These are phyloP conservation scores for Pythium dissimile DNA, from an alignment of 352 stramenopile species.

Conservation along the genomic window DNA sequence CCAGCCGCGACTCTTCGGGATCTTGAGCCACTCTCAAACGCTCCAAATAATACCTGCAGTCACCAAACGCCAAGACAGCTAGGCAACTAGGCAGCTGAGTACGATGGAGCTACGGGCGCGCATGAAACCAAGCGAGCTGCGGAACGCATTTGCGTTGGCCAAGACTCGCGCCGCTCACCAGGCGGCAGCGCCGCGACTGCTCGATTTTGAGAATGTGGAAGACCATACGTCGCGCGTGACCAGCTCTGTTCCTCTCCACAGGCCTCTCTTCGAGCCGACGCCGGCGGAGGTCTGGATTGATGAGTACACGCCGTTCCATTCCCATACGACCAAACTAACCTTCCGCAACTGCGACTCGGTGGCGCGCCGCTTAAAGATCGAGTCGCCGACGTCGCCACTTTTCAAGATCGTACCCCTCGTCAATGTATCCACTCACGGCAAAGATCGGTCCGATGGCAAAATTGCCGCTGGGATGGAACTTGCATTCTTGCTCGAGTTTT, in stretches of 20 bases:
- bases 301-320: slow-evolving; percentile 90
- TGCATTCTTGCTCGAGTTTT: slow-evolving; percentile 89
- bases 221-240: slow-evolving; percentile 66
- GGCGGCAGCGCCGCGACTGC: slow-evolving; percentile 31
- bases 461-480: slow-evolving; percentile 94
- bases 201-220: slow-evolving; percentile 67
- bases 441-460: slow-evolving; percentile 57
- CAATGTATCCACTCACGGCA: slow-evolving; percentile 13
- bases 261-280: slow-evolving; percentile 84
- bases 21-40: too few species aligned
- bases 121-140: slow-evolving; percentile 68
- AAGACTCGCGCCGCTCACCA: slow-evolving; percentile 44
- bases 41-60: too few species aligned
- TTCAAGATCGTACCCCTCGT: slow-evolving; percentile 70
- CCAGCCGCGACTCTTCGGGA: background rate
- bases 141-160: slow-evolving; percentile 49
- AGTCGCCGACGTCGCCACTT: slow-evolving; percentile 78
- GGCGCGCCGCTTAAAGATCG: slow-evolving; percentile 87
- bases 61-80: too few species aligned
- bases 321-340: slow-evolving; percentile 72
- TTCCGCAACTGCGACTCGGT: slow-evolving; percentile 93
- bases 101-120: slow-evolving; percentile 2
- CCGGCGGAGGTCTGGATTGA: slow-evolving; percentile 88
- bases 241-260: slow-evolving; percentile 74
- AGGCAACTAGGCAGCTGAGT: too few species aligned